Evolutionary conservation across 192 early-diverging fungal genomes (phyloP).

Genomic region (Umbelopsis sp.): DNA sequence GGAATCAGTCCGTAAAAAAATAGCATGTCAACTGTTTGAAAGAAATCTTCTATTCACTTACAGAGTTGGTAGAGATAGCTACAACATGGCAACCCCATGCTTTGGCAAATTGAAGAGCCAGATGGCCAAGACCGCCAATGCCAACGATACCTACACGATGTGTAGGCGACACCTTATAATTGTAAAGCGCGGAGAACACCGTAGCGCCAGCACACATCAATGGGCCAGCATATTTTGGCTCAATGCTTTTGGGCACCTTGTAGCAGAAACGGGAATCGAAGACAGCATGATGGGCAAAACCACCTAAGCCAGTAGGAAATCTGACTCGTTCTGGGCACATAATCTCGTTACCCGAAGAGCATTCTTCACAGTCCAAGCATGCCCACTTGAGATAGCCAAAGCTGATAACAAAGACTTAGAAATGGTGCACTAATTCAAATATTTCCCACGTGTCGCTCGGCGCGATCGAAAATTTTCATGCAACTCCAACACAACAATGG

Average conservation of each 20-base stretch:
- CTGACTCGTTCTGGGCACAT: slow-evolving; percentile 55
- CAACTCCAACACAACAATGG: background rate
- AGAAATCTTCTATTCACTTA: background rate
- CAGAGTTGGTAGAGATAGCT: slow-evolving; percentile 48
- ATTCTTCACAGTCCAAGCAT: slow-evolving; percentile 57
- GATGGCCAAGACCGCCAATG: slow-evolving; percentile 79
- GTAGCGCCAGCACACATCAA: slow-evolving; percentile 85
- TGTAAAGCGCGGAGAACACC: slow-evolving; percentile 71
- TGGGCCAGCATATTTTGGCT: slow-evolving; percentile 64
- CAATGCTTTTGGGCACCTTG: slow-evolving; percentile 59
- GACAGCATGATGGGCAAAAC: slow-evolving; percentile 59
- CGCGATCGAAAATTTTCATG: background rate
- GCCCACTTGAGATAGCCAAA: slow-evolving; percentile 54
- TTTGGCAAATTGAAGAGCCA: slow-evolving; percentile 62
- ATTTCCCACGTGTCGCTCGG: background rate
- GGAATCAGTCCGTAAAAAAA: background rate
- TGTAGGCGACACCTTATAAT: slow-evolving; percentile 61
- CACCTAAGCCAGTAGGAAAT: slow-evolving; percentile 63
- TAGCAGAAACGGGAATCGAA: slow-evolving; percentile 60
- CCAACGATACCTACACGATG: slow-evolving; percentile 76
- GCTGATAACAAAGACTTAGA: slow-evolving; percentile 41
- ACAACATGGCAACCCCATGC: slow-evolving; percentile 53
- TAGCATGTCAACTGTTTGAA: background rate
- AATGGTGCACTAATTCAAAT: slow-evolving; percentile 5
- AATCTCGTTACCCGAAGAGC: slow-evolving; percentile 56